Base-by-base conservation (phyloP, 2,329 filamentous ascomycete genomes). In the Tolypocladium capitatum region DNA sequence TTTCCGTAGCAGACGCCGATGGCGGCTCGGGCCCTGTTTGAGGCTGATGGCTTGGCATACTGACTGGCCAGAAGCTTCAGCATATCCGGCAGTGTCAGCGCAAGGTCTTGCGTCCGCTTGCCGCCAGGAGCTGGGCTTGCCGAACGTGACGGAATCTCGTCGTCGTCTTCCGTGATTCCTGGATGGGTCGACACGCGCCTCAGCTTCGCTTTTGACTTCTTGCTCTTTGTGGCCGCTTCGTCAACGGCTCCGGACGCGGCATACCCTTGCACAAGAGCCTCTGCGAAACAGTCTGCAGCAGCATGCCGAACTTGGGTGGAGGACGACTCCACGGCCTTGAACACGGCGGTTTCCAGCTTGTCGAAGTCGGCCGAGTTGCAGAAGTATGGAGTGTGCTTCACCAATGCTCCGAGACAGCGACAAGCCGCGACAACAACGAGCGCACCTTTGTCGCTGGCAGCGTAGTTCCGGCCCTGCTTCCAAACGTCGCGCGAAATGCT, bases 311-410 rank as follows among this genome's bases (percentile, higher is more conserved):
- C 87, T 28, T 82, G 75, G 1, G 81, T 68, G 44, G 83, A 85
- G 1, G 80, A 66, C 33, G 83, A 90, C 56, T 98, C 92, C 50
- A 94, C 83, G 0, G 84, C 78, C 65, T 94, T 97, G 76, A 89
- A 92, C 16, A 94, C 70, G 6, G 84, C 80, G 32, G 77, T 78
- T 64, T 91, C 89, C 20, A 97, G 68, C 61, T 85, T 88, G 55
- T 98, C 92, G 59, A 94, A 95, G 61, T 98, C 92, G 61, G 76
- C 83, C 14, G 84, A 80, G 59, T 94, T 94, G 60, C 89, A 83
- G 60, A 97, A 97, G 61, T 86, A 94, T 0, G 76, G 66, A 0
- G 90, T 96, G 51, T 77, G 71, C 48, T 77, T 81, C 21, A 85
- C 69, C 44, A 97, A 69, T 47, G 81, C 73, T 59, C 85, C 83